These are phyloP conservation scores for Diplodia scrobiculata DNA, from an alignment of 2,329 filamentous ascomycete genomes.

Conservation along the genomic window DNA sequence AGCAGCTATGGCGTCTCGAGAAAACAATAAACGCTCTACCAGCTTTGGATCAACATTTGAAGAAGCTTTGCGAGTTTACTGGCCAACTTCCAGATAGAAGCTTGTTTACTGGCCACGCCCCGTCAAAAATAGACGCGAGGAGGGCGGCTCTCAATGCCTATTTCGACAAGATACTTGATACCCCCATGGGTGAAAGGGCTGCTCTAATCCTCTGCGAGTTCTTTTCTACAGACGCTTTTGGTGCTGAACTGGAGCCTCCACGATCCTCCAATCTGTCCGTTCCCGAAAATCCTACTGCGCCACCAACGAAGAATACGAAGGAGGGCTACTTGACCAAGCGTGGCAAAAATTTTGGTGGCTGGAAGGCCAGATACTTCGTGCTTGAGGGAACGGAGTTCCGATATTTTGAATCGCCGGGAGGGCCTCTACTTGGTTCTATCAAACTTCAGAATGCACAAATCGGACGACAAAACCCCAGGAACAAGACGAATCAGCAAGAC, in stretches of 20 bases:
- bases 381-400: constrained; percentile 72
- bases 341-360: constrained; percentile 98
- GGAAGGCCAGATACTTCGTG: constrained; percentile 82
- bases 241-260: constrained; percentile 59
- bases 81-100: constrained; percentile 79
- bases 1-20: constrained; percentile 90
- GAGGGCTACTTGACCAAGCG: constrained; percentile 94
- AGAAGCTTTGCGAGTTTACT: constrained; percentile 69
- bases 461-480: constrained; percentile 68
- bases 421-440: constrained; percentile 88
- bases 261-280: constrained; percentile 41
- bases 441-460: constrained; percentile 90
- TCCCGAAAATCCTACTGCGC: constrained; percentile 46
- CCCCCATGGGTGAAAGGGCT: constrained; percentile 73
- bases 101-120: constrained; percentile 88
- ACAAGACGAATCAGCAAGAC: constrained; percentile 66
- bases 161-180: constrained; percentile 81
- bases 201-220: constrained; percentile 85
- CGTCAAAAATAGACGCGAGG: constrained; percentile 87
- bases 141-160: constrained; percentile 79
- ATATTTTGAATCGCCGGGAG: constrained; percentile 90
- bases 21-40: constrained; percentile 82
- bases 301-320: constrained; percentile 65
- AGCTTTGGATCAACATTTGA: constrained; percentile 80
- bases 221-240: constrained; percentile 68